These are phyloP conservation scores for Mycena rebaudengoi DNA, from an alignment of 768 basidiomycete species.

Conservation along the genomic window DNA sequence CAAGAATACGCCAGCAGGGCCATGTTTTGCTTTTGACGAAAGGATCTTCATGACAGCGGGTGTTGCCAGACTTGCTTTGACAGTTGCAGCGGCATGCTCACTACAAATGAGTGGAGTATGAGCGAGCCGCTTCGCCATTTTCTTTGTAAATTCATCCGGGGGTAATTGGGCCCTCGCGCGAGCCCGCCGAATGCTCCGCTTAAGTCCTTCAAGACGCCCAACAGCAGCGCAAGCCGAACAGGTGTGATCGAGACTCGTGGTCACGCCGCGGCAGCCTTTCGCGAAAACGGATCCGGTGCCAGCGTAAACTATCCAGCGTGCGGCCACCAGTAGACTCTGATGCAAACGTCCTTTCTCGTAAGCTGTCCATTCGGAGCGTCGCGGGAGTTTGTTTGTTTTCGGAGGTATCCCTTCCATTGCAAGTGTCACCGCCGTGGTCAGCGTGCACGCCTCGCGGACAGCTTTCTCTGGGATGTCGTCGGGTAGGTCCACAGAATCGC, in stretches of 20 bases:
- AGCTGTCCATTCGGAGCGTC: not conserved
- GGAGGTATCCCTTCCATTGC: no score
- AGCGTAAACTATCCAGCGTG: not conserved
- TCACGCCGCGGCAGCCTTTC: not conserved
- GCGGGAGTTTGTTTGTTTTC: not conserved
- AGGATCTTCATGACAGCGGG: not conserved
- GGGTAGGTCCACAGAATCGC: no score
- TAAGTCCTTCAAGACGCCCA: no score
- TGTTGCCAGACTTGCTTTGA: not conserved
- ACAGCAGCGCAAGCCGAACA: no score
- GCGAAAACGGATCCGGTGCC: not conserved
- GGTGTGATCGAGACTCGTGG: no score
- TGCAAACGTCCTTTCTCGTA: not conserved
- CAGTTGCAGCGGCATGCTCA: not conserved
- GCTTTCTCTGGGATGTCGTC: no score
- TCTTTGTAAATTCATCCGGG: no score
- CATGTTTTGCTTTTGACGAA: not conserved
- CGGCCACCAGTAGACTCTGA: not conserved
- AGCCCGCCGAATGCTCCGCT: no score
- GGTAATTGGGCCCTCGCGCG: no score
- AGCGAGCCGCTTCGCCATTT: not conserved
- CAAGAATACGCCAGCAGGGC: not conserved
- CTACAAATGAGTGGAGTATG: not conserved
- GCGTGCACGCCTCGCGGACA: no score
- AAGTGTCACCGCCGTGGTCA: no score